Percentiles rank a stretch among this genome's conserved stretches.
phyloP scores from a whole-genome alignment of 1,284 basidiomycete species.

The Caloboletus firmus region DNA sequence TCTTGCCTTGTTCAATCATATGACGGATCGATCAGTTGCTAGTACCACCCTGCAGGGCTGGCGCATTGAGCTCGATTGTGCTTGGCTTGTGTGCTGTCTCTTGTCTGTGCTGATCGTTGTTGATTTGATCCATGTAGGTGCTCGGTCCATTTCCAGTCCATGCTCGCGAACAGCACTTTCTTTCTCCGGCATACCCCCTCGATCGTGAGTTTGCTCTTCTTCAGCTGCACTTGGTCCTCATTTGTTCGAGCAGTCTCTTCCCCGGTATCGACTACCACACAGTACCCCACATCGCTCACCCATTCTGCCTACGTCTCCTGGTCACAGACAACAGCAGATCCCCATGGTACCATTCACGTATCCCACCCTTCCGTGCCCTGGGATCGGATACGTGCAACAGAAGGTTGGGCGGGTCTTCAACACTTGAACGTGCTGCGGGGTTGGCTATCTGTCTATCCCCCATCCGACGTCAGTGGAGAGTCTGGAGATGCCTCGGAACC shows the following conservation, averaged over 20 bases:
- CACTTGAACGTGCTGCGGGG: slow-evolving; percentile 69
- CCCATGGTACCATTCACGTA: slow-evolving; percentile 51
- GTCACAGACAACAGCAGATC: slow-evolving; percentile 42
- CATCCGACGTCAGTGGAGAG: slow-evolving; percentile 18
- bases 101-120: not conserved
- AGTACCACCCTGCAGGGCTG: slow-evolving; percentile 17
- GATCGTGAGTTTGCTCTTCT: slow-evolving; percentile 45
- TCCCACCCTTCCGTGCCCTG: slow-evolving; percentile 64
- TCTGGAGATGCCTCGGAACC: slow-evolving; percentile 33
- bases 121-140: slow-evolving; percentile 42
- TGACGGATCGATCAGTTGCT: not conserved
- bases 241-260: slow-evolving; percentile 16
- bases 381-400: slow-evolving; percentile 61
- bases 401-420: slow-evolving; percentile 83
- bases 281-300: slow-evolving; percentile 52
- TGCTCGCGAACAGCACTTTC: slow-evolving; percentile 75
- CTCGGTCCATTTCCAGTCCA: slow-evolving; percentile 81
- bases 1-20: not conserved
- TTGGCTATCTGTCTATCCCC: slow-evolving; percentile 56
- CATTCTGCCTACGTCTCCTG: slow-evolving; percentile 56
- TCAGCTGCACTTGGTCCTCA: not conserved
- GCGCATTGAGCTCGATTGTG: slow-evolving; percentile 25
- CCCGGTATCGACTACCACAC: slow-evolving; percentile 23
- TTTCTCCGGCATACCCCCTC: slow-evolving; percentile 73
- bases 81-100: slow-evolving; percentile 29